Conservation (phyloP, 352 stramenopile genomes). For the Phytophthora constricta region DNA sequence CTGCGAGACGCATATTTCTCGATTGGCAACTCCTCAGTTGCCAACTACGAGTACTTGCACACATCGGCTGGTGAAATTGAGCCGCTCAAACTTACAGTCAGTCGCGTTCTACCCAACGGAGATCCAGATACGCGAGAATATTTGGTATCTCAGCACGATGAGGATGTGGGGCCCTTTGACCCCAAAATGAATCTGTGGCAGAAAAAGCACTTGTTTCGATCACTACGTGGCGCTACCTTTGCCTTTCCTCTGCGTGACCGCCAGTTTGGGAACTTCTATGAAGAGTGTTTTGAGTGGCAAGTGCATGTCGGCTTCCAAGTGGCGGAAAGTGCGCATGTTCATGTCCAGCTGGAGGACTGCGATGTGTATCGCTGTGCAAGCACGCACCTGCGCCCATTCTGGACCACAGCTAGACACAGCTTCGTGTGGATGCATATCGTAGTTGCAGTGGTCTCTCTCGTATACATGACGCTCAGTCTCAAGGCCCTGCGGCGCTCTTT, state of each 20-base stretch:
- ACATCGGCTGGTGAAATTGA: constrained; percentile 34
- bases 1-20: constrained; percentile 82
- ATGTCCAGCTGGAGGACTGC: constrained; percentile 65
- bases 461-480: constrained; percentile 71
- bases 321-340: constrained; percentile 55
- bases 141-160: constrained; percentile 42
- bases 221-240: constrained; percentile 52
- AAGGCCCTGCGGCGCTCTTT: constrained; percentile 65
- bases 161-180: constrained; percentile 70
- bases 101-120: constrained; percentile 39
- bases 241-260: constrained; percentile 68
- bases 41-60: constrained; percentile 81
- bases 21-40: constrained; percentile 68
- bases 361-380: constrained; percentile 59
- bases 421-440: constrained; percentile 85
- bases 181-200: constrained; percentile 37
- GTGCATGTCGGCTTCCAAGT: constrained; percentile 62
- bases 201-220: constrained; percentile 58
- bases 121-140: constrained; percentile 48
- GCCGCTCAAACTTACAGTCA: constrained; percentile 50
- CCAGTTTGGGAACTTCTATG: constrained; percentile 80
- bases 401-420: constrained; percentile 57
- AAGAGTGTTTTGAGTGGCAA: constrained; percentile 87
- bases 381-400: constrained; percentile 46
- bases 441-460: constrained; percentile 46